A percentile compares a stretch with the other conserved stretches of the same genome.
Conservation (phyloP, 106 monocot genomes). For the Acorus calamus region DNA sequence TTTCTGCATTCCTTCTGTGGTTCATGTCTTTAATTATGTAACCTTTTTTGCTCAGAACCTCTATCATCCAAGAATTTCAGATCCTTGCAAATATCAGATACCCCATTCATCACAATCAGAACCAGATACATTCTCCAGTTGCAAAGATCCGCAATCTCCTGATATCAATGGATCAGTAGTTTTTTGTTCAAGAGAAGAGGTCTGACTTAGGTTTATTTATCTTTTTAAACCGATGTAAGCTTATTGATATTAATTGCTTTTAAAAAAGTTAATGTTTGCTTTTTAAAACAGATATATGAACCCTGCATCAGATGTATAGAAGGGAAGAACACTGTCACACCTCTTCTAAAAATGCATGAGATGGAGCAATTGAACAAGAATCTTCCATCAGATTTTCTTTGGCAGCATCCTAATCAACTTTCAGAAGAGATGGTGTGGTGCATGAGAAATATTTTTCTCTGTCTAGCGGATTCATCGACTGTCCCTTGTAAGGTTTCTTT, state of each 20-base stretch:
- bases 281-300: constrained; percentile 21
- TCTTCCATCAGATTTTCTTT: constrained; percentile 14
- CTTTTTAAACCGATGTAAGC: not conserved
- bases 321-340: constrained; percentile 7
- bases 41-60: constrained; percentile 17
- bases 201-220: constrained; percentile 4
- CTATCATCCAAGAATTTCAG: constrained; percentile 31
- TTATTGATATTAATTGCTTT: not conserved
- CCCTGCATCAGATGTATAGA: constrained; percentile 10
- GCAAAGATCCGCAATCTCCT: constrained; percentile 10
- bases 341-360: constrained; percentile 9
- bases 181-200: constrained; percentile 19
- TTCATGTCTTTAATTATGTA: not conserved
- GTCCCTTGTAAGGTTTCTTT: constrained; percentile 18
- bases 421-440: constrained; percentile 69
- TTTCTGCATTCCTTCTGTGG: too few species aligned
- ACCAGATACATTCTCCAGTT: constrained; percentile 11
- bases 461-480: constrained; percentile 38
- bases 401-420: constrained; percentile 43
- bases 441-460: constrained; percentile 61
- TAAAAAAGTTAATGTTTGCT: not conserved
- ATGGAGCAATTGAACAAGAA: constrained; percentile 5
- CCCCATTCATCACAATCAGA: constrained; percentile 12
- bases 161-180: constrained; percentile 3
- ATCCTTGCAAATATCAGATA: constrained; percentile 16